These are phyloP conservation scores for Volvox africanus DNA, from an alignment of 139 green algal species.

Conservation along the genomic window DNA sequence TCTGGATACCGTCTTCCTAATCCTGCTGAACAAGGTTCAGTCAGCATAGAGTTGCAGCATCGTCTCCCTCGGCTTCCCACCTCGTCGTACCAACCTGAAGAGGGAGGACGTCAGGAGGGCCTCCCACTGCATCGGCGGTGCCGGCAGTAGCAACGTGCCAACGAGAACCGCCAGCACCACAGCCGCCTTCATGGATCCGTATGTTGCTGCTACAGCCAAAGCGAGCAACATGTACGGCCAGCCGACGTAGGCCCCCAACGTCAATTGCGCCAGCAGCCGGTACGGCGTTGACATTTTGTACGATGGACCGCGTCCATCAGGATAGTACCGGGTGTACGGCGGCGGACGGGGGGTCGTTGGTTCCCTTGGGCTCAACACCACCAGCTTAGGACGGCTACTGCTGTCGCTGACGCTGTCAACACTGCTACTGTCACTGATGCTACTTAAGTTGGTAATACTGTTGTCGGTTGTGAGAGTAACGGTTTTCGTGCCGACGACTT, in stretches of 20 bases:
- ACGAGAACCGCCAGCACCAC: background rate
- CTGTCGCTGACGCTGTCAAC: constrained; percentile 1
- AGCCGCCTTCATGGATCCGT: background rate
- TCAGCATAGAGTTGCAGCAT: no score
- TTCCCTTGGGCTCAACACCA: background rate
- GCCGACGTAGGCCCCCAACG: constrained; percentile 16
- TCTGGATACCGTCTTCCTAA: no score
- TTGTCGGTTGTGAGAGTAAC: background rate
- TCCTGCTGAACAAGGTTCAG: no score
- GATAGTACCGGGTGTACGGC: constrained; percentile 4
- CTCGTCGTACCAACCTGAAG: background rate
- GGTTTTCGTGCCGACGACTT: background rate
- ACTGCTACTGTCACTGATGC: background rate
- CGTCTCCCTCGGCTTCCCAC: no score
- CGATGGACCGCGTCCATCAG: background rate
- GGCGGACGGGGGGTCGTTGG: constrained; percentile 4
- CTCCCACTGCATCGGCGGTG: background rate
- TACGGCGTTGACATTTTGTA: constrained; percentile 21
- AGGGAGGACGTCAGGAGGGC: background rate
- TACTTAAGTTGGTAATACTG: no score
- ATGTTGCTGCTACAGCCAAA: background rate
- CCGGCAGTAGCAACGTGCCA: constrained; percentile 23
- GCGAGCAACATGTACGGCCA: constrained; percentile 26
- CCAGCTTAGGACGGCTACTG: constrained; percentile 1
- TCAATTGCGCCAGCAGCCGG: constrained; percentile 12